A percentile compares a stretch with the other conserved stretches of the same genome.
Evolutionary conservation across 2,329 filamentous ascomycete species (phyloP).

Genomic region (Fusarium nisikadoi): DNA sequence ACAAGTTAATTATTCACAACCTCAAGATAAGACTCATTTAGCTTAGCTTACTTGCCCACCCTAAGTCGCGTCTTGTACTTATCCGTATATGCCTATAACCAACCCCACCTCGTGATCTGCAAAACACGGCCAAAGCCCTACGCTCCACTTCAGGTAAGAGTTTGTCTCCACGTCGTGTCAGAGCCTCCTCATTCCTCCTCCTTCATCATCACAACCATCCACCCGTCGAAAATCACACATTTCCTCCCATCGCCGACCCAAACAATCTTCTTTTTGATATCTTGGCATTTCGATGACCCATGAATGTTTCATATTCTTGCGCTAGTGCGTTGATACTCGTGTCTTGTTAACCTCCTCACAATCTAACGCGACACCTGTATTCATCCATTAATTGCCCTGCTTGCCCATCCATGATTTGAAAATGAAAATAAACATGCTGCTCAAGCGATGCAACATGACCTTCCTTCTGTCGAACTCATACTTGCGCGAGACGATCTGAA

Average conservation of each 20-base stretch:
- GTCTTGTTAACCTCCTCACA: not conserved
- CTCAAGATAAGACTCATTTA: constrained; percentile 4
- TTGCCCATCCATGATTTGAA: not conserved
- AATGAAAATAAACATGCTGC: not conserved
- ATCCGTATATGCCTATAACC: constrained; percentile 22
- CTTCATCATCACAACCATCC: constrained; percentile 35
- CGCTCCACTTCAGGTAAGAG: constrained; percentile 24
- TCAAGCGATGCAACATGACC: not conserved
- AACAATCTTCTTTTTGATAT: not conserved
- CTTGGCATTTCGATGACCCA: not conserved
- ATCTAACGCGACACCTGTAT: not conserved
- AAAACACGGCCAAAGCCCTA: constrained; percentile 4
- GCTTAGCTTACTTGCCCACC: constrained; percentile 3
- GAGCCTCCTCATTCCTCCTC: constrained; percentile 32
- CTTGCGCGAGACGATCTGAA: not conserved
- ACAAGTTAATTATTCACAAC: not conserved
- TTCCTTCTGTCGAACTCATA: not conserved
- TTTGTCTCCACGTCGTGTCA: constrained; percentile 21
- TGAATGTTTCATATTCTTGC: not conserved
- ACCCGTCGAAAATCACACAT: not conserved
- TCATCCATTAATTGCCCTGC: not conserved
- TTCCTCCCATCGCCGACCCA: not conserved
- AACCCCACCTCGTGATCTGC: not conserved
- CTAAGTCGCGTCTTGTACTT: not conserved
- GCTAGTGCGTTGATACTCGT: constrained; percentile 19